Evolutionary conservation across 352 stramenopile genomes (phyloP).

Genomic region (Pythium dissimile): DNA sequence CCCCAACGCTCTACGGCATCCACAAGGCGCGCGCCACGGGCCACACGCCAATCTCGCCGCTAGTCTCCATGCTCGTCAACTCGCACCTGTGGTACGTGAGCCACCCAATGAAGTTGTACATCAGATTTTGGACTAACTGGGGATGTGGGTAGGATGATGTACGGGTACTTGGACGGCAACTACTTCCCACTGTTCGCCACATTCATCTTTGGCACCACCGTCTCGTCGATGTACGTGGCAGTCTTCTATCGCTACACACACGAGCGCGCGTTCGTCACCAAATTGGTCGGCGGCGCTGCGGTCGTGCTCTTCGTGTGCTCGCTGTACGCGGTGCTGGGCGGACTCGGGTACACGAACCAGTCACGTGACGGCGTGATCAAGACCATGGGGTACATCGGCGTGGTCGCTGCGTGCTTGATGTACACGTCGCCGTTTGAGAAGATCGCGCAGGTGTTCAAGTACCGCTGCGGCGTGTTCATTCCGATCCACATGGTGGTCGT

Average conservation of each 20-base stretch:
- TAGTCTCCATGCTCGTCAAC: constrained; percentile 43
- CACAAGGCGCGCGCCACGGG: constrained; percentile 31
- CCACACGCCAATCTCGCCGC: constrained; percentile 39
- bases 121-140: neutral
- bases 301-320: neutral
- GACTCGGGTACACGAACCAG: constrained; percentile 4
- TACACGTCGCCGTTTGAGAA: constrained; percentile 60
- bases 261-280: neutral
- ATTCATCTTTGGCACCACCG: neutral
- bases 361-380: constrained; percentile 31
- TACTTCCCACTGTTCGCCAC: constrained; percentile 2
- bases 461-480: constrained; percentile 46
- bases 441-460: constrained; percentile 43
- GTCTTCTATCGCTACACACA: constrained; percentile 8
- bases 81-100: constrained; percentile 28
- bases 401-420: constrained; percentile 37
- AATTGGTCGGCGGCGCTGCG: neutral
- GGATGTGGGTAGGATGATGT: constrained; percentile 16
- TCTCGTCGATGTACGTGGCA: constrained; percentile 2
- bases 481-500: constrained; percentile 52
- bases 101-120: neutral
- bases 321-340: neutral
- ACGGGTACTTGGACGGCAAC: constrained; percentile 16
- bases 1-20: constrained; percentile 29
- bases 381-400: constrained; percentile 39